Evolutionary conservation across 345 rosid genomes (phyloP), one percentile per base, ranked within the genome.

Genomic region (Eucalyptus tenuipes): DNA sequence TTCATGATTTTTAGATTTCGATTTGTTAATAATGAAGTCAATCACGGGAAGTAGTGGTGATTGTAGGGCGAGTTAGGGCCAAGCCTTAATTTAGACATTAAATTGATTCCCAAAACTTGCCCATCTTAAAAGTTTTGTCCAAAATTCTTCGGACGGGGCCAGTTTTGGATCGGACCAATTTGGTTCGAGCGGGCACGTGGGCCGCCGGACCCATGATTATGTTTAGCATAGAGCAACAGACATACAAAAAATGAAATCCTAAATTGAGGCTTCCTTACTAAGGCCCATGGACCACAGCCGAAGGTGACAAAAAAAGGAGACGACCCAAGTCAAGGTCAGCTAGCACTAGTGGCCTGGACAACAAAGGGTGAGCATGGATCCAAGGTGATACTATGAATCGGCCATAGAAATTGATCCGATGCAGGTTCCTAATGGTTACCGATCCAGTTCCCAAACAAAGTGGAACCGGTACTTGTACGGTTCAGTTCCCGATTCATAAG

Each of bases 401-500:
- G 29, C 61, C 29, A 55, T 55, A 55, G 29, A 55, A 55, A 55
- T 24, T 55, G 27, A 24, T 24, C 61, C 3, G 1, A 24, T 55
- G 1, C 57, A 0, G 5, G 57, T 52, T 52, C 1, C 25, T 52
- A 52, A 52, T 20, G 29, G 13, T 55, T 55, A 55, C 29, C 7
- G 13, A 10, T 55, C 6, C 0, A 24, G 13, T 55, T 55, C 13
- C 6, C 13, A 25, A 24, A 24, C 27, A 24, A 10, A 55, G 13
- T 24, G 1, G 29, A 22, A 55, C 4, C 3, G 13, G 13, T 10
- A 9, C 57, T 55, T 55, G 61, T 55, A 25, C 0, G 29, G 29
- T 55, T 55, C 11, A 0, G 13, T 55, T 55, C 27, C 0, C 1
- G 0, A 55, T 55, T 55, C 29, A 24, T 10, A 10, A 25, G 29